A percentile compares a stretch with the other conserved stretches of the same genome.
Evolutionary conservation across 805 yeast genomes (phyloP).

Genomic region (Suhomyces sp.): DNA sequence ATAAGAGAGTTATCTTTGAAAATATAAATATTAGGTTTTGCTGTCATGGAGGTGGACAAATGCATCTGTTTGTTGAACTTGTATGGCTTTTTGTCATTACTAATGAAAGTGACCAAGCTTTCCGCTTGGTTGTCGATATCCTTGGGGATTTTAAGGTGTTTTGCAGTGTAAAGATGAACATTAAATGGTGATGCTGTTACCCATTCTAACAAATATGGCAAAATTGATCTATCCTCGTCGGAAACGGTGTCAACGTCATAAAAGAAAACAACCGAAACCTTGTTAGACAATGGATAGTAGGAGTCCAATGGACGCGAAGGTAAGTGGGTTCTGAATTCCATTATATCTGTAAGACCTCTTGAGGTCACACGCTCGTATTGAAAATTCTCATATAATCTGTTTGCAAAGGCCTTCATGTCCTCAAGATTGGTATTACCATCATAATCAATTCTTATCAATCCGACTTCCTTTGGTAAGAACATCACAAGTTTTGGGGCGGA

Average conservation of each 20-base stretch:
- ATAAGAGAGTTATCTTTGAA: slow-evolving; percentile 57
- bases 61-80: slow-evolving; percentile 47
- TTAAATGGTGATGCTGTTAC: slow-evolving; percentile 57
- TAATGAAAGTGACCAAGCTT: slow-evolving; percentile 42
- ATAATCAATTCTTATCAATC: slow-evolving; percentile 50
- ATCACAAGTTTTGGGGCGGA: slow-evolving; percentile 44
- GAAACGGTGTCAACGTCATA: slow-evolving; percentile 51
- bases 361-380: slow-evolving; percentile 35
- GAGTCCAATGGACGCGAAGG: slow-evolving; percentile 31
- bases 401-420: slow-evolving; percentile 43
- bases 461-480: slow-evolving; percentile 50
- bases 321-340: slow-evolving; percentile 28
- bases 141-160: slow-evolving; percentile 41
- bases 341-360: slow-evolving; percentile 28
- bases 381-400: slow-evolving; percentile 47
- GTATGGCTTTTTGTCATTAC: slow-evolving; percentile 37
- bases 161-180: slow-evolving; percentile 51
- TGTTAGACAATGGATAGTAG: slow-evolving; percentile 39
- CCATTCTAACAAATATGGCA: slow-evolving; percentile 61
- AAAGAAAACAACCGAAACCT: slow-evolving; percentile 52
- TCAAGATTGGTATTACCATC: slow-evolving; percentile 32
- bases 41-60: slow-evolving; percentile 52
- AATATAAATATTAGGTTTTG: slow-evolving; percentile 61
- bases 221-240: slow-evolving; percentile 60
- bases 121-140: slow-evolving; percentile 43